Evolutionary conservation across 1,139 yeast species (phyloP).

Genomic region (Yamadazyma atlantica): DNA sequence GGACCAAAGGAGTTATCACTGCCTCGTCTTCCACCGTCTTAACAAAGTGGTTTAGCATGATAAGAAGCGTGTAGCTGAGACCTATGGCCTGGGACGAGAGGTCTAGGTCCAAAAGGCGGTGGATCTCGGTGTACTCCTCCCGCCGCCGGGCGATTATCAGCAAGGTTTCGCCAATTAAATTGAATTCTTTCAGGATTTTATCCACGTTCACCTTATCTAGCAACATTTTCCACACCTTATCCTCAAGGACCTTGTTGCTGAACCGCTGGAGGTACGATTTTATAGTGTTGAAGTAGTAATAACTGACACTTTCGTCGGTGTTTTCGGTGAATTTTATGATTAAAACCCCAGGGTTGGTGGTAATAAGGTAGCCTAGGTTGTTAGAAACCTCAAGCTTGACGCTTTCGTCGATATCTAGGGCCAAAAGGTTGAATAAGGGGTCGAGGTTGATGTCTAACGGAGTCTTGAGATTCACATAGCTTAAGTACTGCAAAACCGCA

Average conservation of each 20-base stretch:
- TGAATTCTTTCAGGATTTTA: constrained; percentile 21
- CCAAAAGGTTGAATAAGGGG: constrained; percentile 18
- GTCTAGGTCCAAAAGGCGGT: constrained; percentile 12
- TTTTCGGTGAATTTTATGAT: constrained; percentile 11
- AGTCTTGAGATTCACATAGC: constrained; percentile 10
- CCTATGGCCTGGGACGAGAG: constrained; percentile 16
- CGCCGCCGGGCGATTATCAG: constrained; percentile 23
- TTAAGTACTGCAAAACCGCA: constrained; percentile 11
- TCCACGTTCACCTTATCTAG: constrained; percentile 12
- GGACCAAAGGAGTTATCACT: constrained; percentile 14
- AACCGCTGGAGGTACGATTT: constrained; percentile 10
- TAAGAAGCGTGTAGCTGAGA: constrained; percentile 31
- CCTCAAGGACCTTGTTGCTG: constrained; percentile 9
- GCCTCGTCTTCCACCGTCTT: constrained; percentile 16
- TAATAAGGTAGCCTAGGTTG: constrained; percentile 14
- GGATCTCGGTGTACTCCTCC: constrained; percentile 17
- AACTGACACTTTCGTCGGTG: constrained; percentile 8
- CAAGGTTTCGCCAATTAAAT: constrained; percentile 32
- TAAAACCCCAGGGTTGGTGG: constrained; percentile 17
- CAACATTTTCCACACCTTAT: constrained; percentile 7
- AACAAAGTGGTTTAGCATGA: constrained; percentile 33
- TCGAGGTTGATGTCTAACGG: constrained; percentile 19
- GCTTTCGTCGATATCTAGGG: constrained; percentile 13
- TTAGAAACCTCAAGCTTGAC: constrained; percentile 18
- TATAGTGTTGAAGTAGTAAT: constrained; percentile 11